Evolutionary conservation across 495 filamentous ascomycete species (phyloP), one percentile per base, ranked within the genome.

Genomic region (Penicillium lividum): DNA sequence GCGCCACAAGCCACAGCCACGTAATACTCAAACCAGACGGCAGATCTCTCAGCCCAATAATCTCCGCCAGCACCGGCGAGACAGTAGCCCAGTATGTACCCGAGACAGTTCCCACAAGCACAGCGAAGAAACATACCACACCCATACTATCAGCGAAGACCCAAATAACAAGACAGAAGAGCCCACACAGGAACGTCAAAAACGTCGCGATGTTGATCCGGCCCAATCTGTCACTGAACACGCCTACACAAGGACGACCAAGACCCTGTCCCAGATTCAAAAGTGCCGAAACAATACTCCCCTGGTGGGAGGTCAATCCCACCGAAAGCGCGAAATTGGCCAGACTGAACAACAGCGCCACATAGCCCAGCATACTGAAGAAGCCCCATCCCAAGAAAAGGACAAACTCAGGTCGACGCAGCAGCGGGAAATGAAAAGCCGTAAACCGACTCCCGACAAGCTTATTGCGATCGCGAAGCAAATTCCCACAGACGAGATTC

Each of bases 271-370:
- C 81, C 59, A 91, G 72, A 59, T 90, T 93, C 60, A 93, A 77
- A 25, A 94, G 68, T 3, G 91, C 91, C 1, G 84, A 83, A 13
- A 90, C 79, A 46, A 90, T 74, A 31, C 87, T 87, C 4, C 85
- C 89, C 68, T 93, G 89, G 28, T 78, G 77, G 1, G 84, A 73
- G 0, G 79, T 77, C 29, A 93, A 80, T 4, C 91, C 90, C 15
- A 92, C 78, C 1, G 80, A 79, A 36, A 79, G 72, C 5, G 87
- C 85, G 68, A 89, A 94, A 59, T 89, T 87, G 15, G 89, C 83
- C 31, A 95, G 74, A 40, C 87, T 90, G 74, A 91, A 93, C 27
- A 93, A 70, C 8, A 94, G 76, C 10, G 89, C 86, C 46, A 90
- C 78, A 61, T 94, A 94, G 15, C 87, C 88, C 11, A 94, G 77